Evolutionary conservation across 495 filamentous ascomycete species (phyloP), one percentile per base, ranked within the genome.

Genomic region (Venustampulla echinocandica): DNA sequence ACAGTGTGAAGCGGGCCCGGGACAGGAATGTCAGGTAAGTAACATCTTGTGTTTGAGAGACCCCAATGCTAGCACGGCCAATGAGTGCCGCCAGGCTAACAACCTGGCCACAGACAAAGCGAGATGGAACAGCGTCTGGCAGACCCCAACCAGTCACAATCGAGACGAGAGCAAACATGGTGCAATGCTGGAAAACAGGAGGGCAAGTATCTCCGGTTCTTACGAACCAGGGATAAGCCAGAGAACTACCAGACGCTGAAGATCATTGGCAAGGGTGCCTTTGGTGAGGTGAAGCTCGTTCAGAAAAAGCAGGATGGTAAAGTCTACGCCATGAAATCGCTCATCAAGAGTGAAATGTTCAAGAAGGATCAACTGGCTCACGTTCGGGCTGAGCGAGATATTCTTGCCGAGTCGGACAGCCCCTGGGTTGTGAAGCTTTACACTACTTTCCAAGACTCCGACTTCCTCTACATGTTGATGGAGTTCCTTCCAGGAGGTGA

Each of bases 281-380:
- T 99, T 61, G 92, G 92, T 65, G 92, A 99, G 63, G 92, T 99
- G 42, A 90, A 90, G 64, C 74, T 99, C 46, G 92, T 99, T 49
- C 87, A 92, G 66, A 83, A 93, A 68, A 94, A 89, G 73, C 77
- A 81, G n/a, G 92, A 97, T 57, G 87, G 86, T 62, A 93, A 94
- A 65, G 89, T 97, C 47, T 99, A 96, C 59, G 92, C 92, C 35
- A 82, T 99, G 70, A 99, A 99, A 71, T 95, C 90, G 24, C 70
- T 99, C 45, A 83, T 97, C 65, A 99, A 99, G 75, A 83, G 85
- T 4, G 92, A 99, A 64, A 99, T 99, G 92, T 95, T 94, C 70
- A 97, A 95, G 73, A 96, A 95, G 69, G 93, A 99, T 58, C 92
- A 99, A 64, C 69, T 99, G 47, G 92, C 92, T n/a, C 92, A 99